phyloP scores from a whole-genome alignment of 176 grass and related monocot genomes.

The Aegilops bicornis region DNA sequence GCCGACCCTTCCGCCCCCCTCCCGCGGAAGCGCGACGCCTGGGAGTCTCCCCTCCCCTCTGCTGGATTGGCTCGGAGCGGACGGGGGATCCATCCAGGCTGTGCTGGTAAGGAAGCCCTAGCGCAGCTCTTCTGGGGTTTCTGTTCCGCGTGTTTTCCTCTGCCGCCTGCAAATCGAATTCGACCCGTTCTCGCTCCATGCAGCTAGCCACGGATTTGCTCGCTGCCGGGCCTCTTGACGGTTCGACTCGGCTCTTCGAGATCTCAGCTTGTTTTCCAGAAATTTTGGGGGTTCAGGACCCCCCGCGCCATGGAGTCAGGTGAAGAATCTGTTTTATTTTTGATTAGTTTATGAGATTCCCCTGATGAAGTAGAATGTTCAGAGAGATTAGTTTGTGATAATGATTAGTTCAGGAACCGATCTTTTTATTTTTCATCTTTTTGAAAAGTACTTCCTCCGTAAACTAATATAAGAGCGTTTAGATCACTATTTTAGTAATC shows the following conservation, averaged over 20 bases:
- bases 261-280: neutral
- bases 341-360: neutral
- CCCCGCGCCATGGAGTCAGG: conserved; percentile 17
- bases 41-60: neutral
- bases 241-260: neutral
- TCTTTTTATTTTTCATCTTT: too few relatives aligned
- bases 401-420: neutral
- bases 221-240: neutral
- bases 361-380: neutral
- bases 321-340: neutral
- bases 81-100: conserved; percentile 3
- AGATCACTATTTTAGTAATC: too few relatives aligned
- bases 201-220: neutral
- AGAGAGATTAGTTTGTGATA: neutral
- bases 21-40: neutral
- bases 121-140: neutral
- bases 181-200: neutral
- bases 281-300: neutral
- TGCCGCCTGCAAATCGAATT: neutral
- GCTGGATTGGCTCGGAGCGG: neutral
- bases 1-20: neutral
- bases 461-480: too few relatives aligned
- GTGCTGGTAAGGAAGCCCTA: neutral
- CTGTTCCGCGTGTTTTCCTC: neutral
- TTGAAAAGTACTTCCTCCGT: too few relatives aligned